phyloP scores from a whole-genome alignment of 208 protist genomes.

The Leishmania aethiopica region DNA sequence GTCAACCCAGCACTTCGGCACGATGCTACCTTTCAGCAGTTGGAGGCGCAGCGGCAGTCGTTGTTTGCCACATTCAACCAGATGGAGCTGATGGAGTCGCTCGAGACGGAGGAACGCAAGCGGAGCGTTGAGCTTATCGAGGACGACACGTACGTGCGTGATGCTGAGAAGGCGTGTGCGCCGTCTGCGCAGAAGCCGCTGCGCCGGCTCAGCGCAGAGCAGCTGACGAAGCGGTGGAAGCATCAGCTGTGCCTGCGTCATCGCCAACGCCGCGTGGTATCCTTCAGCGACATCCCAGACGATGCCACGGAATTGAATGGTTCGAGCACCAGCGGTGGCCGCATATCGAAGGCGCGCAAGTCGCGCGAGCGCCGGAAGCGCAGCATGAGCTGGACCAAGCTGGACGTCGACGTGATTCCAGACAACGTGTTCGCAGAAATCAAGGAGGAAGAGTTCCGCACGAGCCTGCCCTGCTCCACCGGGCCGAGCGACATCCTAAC shows the following conservation, averaged over 20 bases:
- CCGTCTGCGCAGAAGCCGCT: conserved; percentile 14
- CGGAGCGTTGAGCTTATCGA: conserved; percentile 59
- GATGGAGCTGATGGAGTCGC: conserved; percentile 40
- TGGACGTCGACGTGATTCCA: conserved; percentile 44
- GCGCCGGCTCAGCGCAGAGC: conserved; percentile 24
- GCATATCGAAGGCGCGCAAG: conserved; percentile 18
- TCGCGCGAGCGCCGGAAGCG: conserved; percentile 36
- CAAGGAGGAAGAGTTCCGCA: conserved; percentile 41
- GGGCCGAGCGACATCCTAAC: conserved; percentile 15
- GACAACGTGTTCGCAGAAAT: conserved; percentile 62
- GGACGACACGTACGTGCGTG: conserved; percentile 43
- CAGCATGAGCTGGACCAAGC: conserved; percentile 33
- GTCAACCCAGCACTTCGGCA: conserved; percentile 44
- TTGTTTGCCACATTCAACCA: conserved; percentile 33
- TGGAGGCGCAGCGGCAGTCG: conserved; percentile 43
- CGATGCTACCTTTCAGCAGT: conserved; percentile 40
- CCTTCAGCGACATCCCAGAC: conserved; percentile 43
- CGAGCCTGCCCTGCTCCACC: conserved; percentile 35
- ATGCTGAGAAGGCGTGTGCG: conserved; percentile 21
- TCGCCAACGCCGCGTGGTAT: conserved; percentile 39
- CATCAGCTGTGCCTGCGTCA: conserved; percentile 35
- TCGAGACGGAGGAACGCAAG: conserved; percentile 53
- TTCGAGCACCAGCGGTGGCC: background rate
- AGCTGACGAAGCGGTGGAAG: conserved; percentile 53
- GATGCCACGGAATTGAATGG: background rate